phyloP scores from a whole-genome alignment of 2,329 filamentous ascomycete genomes.

The Trichoderma harzianum region DNA sequence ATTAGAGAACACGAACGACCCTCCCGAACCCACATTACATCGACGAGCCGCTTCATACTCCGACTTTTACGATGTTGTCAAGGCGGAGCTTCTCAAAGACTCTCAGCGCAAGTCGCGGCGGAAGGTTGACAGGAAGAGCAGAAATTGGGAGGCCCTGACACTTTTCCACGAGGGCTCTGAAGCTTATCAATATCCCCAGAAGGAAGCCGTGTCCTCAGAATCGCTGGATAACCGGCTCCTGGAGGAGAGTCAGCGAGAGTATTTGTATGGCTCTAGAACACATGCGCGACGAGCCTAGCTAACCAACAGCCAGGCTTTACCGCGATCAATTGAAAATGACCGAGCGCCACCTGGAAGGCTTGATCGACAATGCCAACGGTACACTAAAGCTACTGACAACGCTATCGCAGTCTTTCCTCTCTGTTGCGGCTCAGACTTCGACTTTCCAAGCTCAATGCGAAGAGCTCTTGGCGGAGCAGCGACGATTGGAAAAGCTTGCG shows the following conservation, averaged over 20 bases:
- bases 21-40: slow-evolving; percentile 62
- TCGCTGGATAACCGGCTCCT: slow-evolving; percentile 64
- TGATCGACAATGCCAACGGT: slow-evolving; percentile 73
- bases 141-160: slow-evolving; percentile 50
- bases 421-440: slow-evolving; percentile 87
- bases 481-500: slow-evolving; percentile 71
- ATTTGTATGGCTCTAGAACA: slow-evolving; percentile 56
- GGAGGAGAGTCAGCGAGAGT: slow-evolving; percentile 80
- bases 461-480: slow-evolving; percentile 78
- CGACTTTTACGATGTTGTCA: slow-evolving; percentile 66
- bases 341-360: slow-evolving; percentile 73
- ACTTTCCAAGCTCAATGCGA: slow-evolving; percentile 92
- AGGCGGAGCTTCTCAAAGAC: slow-evolving; percentile 55
- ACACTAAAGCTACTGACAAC: slow-evolving; percentile 73
- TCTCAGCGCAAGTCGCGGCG: slow-evolving; percentile 38
- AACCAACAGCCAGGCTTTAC: slow-evolving; percentile 57
- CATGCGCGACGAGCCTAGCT: slow-evolving; percentile 22
- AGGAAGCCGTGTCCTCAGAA: slow-evolving; percentile 24
- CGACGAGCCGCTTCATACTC: slow-evolving; percentile 72
- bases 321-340: slow-evolving; percentile 77
- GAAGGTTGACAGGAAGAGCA: slow-evolving; percentile 37
- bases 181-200: slow-evolving; percentile 27
- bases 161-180: slow-evolving; percentile 26
- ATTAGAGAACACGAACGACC: slow-evolving; percentile 51
- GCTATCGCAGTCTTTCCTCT: slow-evolving; percentile 80